phyloP scores from a whole-genome alignment of 108 stramenopile species.

The Conticribra guillardii region DNA sequence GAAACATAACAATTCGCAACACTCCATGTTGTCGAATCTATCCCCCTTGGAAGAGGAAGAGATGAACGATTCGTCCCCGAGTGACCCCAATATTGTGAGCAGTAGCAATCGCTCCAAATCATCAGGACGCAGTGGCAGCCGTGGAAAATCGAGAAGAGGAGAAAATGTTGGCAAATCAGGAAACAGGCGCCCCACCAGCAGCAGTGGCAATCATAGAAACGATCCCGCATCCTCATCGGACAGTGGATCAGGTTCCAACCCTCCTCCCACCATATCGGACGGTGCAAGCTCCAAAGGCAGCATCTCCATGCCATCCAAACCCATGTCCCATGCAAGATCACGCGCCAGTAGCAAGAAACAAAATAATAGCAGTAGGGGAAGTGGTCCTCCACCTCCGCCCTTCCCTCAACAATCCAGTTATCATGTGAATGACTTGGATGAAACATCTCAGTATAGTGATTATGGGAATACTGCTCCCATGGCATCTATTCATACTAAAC shows the following conservation, averaged over 20 bases:
- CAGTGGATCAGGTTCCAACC: slow-evolving; percentile 8
- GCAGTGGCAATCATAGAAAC: background rate
- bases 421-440: background rate
- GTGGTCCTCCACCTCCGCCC: slow-evolving; percentile 32
- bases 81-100: too few species aligned
- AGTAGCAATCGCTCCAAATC: too few species aligned
- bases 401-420: slow-evolving; percentile 3
- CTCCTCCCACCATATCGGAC: slow-evolving; percentile 30
- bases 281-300: background rate
- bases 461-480: slow-evolving; percentile 8
- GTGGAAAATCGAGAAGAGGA: too few species aligned
- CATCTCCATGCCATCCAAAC: too few species aligned
- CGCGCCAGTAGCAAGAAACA: slow-evolving; percentile 1
- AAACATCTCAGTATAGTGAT: background rate
- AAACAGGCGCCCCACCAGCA: background rate
- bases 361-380: background rate
- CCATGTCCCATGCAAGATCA: too few species aligned
- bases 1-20: too few species aligned
- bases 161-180: too few species aligned
- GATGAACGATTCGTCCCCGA: too few species aligned
- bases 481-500: slow-evolving; percentile 15
- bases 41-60: too few species aligned
- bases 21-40: too few species aligned
- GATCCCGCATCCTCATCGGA: background rate
- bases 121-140: too few species aligned